These are phyloP conservation scores for Phytophthora multivora DNA, from an alignment of 352 stramenopile species.

Conservation along the genomic window DNA sequence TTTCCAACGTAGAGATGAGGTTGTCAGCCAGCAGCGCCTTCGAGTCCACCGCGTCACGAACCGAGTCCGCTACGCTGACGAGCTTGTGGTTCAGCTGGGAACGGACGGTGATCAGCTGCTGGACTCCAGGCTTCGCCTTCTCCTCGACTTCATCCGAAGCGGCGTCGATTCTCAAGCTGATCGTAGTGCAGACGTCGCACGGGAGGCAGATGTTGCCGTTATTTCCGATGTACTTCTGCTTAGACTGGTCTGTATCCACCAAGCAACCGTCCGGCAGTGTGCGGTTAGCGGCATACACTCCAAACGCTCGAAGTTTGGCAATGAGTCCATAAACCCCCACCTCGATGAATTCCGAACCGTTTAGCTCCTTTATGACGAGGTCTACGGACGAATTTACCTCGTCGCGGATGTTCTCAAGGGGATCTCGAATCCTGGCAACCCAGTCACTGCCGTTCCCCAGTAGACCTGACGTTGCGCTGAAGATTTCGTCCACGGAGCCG, in stretches of 20 bases:
- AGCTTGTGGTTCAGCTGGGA: constrained; percentile 42
- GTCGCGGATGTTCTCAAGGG: constrained; percentile 52
- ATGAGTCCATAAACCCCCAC: constrained; percentile 39
- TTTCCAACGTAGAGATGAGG: constrained; percentile 35
- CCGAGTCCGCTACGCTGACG: constrained; percentile 34
- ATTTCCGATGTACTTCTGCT: constrained; percentile 7
- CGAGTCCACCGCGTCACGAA: constrained; percentile 43
- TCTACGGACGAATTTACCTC: constrained; percentile 41
- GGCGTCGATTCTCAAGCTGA: constrained; percentile 37
- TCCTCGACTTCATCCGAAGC: constrained; percentile 41
- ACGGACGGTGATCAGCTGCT: constrained; percentile 37
- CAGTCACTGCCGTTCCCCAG: constrained; percentile 42
- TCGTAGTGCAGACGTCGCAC: constrained; percentile 43
- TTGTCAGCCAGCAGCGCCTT: constrained; percentile 28
- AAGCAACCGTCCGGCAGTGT: constrained; percentile 48
- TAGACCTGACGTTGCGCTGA: constrained; percentile 35
- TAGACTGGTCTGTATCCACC: constrained; percentile 17
- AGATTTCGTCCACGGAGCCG: constrained; percentile 44
- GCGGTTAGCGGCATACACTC: constrained; percentile 33
- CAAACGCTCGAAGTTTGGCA: constrained; percentile 36
- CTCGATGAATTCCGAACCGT: constrained; percentile 54
- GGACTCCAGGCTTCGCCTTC: constrained; percentile 42
- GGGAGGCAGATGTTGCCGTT: constrained; percentile 47
- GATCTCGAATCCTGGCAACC: constrained; percentile 43
- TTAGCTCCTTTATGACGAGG: constrained; percentile 36